phyloP scores from a whole-genome alignment of 352 stramenopile species.

The Phytophthora tentaculata region DNA sequence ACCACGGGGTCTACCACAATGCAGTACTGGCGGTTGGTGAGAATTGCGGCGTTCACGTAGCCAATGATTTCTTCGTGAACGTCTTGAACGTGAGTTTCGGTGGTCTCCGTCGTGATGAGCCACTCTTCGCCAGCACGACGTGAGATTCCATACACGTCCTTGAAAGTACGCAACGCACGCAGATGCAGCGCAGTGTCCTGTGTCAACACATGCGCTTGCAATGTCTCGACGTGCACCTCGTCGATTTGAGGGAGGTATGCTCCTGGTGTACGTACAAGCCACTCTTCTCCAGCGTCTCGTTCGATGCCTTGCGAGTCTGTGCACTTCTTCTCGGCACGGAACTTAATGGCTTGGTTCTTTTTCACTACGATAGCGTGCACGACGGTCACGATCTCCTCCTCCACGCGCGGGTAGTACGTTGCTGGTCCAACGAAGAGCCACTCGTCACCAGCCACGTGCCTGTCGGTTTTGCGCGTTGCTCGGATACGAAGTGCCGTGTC shows the following conservation, averaged over 20 bases:
- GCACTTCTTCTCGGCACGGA: constrained; percentile 84
- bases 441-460: constrained; percentile 67
- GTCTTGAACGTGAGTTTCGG: constrained; percentile 80
- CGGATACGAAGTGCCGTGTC: constrained; percentile 72
- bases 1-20: constrained; percentile 80
- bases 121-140: constrained; percentile 82
- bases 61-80: constrained; percentile 79
- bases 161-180: constrained; percentile 72
- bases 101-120: constrained; percentile 74
- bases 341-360: constrained; percentile 85
- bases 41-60: constrained; percentile 61
- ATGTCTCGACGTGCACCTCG: constrained; percentile 66
- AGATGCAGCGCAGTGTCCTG: constrained; percentile 71
- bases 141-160: constrained; percentile 72
- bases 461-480: constrained; percentile 63
- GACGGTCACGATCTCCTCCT: constrained; percentile 66
- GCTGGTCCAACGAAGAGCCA: constrained; percentile 79
- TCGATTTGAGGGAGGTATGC: constrained; percentile 83
- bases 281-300: constrained; percentile 79
- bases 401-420: constrained; percentile 78
- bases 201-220: constrained; percentile 71
- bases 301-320: constrained; percentile 64
- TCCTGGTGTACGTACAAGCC: constrained; percentile 74
- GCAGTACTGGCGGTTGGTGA: constrained; percentile 86
- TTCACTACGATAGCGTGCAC: constrained; percentile 74